Percentiles rank a stretch among this genome's conserved stretches.
These are phyloP conservation scores for Casuarina equisetifolia DNA, from an alignment of 306 rosid genomes.

Conservation along the genomic window DNA sequence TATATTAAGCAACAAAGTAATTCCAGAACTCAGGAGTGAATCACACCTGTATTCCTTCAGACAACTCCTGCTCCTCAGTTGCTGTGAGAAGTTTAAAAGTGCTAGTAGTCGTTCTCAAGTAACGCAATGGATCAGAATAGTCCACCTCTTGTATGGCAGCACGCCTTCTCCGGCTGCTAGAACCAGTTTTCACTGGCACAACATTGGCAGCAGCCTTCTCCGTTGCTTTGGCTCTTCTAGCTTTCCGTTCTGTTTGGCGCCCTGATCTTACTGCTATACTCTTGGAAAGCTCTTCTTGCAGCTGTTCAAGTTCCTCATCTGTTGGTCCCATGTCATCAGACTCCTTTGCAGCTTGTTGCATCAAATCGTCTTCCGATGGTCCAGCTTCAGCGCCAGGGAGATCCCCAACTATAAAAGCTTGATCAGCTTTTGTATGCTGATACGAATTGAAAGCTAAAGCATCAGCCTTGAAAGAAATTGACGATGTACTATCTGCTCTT, in stretches of 20 bases:
- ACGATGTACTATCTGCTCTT: slow-evolving; percentile 31
- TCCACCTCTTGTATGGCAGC: slow-evolving; percentile 66
- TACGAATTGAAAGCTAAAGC: slow-evolving; percentile 57
- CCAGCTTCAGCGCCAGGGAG: slow-evolving; percentile 37
- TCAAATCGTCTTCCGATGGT: slow-evolving; percentile 36
- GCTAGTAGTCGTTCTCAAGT: slow-evolving; percentile 72
- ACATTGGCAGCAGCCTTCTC: slow-evolving; percentile 69
- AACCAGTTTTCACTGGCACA: slow-evolving; percentile 63
- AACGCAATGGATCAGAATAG: slow-evolving; percentile 83
- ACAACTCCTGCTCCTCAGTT: slow-evolving; percentile 72
- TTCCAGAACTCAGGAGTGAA: slow-evolving; percentile 17
- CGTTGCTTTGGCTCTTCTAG: slow-evolving; percentile 75
- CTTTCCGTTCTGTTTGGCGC: slow-evolving; percentile 86
- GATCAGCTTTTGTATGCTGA: slow-evolving; percentile 50
- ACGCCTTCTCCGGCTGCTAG: slow-evolving; percentile 69
- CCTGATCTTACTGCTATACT: slow-evolving; percentile 68
- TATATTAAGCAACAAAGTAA: slow-evolving; percentile 7
- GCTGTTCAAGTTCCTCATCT: slow-evolving; percentile 58
- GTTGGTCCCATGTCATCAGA: slow-evolving; percentile 51
- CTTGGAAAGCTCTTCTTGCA: slow-evolving; percentile 51
- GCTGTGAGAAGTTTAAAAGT: slow-evolving; percentile 69
- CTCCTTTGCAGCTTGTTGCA: slow-evolving; percentile 33
- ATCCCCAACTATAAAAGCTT: slow-evolving; percentile 40
- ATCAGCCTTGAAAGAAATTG: slow-evolving; percentile 38
- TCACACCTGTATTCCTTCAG: slow-evolving; percentile 93